A percentile compares a stretch with the other conserved stretches of the same genome.
Evolutionary conservation across 225 moss, liverwort and hornwort genomes (phyloP).

Genomic region (Thuidium tamariscinum): DNA sequence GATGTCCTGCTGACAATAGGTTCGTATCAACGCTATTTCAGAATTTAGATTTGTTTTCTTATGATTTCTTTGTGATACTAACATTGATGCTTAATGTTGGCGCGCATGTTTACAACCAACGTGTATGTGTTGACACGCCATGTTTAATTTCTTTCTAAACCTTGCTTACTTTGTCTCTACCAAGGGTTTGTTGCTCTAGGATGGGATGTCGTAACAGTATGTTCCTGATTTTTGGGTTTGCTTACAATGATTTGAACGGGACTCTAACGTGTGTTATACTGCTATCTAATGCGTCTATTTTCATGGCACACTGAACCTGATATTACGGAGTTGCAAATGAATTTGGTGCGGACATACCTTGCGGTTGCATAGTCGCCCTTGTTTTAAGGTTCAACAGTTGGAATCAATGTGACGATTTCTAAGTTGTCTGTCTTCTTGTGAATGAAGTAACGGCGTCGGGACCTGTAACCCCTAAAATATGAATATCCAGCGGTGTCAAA

Average conservation of each 20-base stretch:
- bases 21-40: constrained; percentile 3
- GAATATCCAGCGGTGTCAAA: not conserved
- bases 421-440: not conserved
- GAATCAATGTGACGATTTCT: not conserved
- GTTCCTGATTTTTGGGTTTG: not conserved
- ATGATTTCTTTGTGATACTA: constrained; percentile 22
- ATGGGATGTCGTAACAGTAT: not conserved
- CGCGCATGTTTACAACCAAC: no score
- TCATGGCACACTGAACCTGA: not conserved
- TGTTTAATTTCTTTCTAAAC: not conserved
- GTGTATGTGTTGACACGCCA: not conserved
- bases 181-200: not conserved
- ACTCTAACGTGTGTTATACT: not conserved
- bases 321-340: constrained; percentile 9
- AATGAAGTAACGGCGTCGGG: not conserved
- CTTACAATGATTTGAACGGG: not conserved
- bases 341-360: constrained; percentile 7
- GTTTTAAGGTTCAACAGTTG: not conserved
- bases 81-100: constrained; percentile 20
- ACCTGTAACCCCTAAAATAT: not conserved
- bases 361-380: not conserved
- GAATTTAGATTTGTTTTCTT: constrained; percentile 1
- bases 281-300: not conserved
- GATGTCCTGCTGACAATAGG: constrained; percentile 21
- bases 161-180: not conserved